Evolutionary conservation across 805 yeast species (phyloP).

Genomic region (Brettanomyces anomalus): DNA sequence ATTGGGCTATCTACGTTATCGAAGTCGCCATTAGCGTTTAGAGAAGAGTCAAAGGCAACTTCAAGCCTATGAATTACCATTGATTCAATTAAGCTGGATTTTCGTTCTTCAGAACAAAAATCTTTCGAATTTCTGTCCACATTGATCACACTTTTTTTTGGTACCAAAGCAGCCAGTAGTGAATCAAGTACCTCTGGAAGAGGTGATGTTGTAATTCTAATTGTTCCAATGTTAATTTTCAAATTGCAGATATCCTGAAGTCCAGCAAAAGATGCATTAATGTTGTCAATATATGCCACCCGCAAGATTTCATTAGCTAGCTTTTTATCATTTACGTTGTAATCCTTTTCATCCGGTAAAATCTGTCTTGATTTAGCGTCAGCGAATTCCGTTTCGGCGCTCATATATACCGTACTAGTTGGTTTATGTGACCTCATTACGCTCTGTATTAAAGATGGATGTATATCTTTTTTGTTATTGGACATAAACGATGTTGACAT

Average conservation of each 20-base stretch:
- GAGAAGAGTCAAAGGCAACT: slow-evolving; percentile 39
- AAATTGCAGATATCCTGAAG: slow-evolving; percentile 26
- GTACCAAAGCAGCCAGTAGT: slow-evolving; percentile 27
- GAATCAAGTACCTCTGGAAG: slow-evolving; percentile 30
- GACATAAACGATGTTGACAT: slow-evolving; percentile 29
- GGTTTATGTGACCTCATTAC: slow-evolving; percentile 52
- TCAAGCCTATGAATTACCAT: slow-evolving; percentile 29
- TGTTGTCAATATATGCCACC: slow-evolving; percentile 27
- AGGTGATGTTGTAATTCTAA: slow-evolving; percentile 38
- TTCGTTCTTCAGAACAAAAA: slow-evolving; percentile 12
- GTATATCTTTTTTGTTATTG: slow-evolving; percentile 23
- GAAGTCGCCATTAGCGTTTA: slow-evolving; percentile 33
- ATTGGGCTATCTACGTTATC: slow-evolving; percentile 25
- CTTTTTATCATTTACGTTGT: not conserved
- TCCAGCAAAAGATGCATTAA: slow-evolving; percentile 42
- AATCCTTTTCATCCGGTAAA: slow-evolving; percentile 3
- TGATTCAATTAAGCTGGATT: slow-evolving; percentile 27
- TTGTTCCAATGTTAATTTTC: slow-evolving; percentile 28
- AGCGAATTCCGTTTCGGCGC: slow-evolving; percentile 56
- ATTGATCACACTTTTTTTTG: slow-evolving; percentile 13
- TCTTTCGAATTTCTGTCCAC: slow-evolving; percentile 11
- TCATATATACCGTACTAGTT: slow-evolving; percentile 64
- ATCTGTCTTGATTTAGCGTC: slow-evolving; percentile 11
- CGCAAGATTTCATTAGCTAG: not conserved
- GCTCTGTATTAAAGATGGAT: slow-evolving; percentile 37